Conservation (phyloP, 2,329 filamentous ascomycete genomes). For the Spiromastix sp. region DNA sequence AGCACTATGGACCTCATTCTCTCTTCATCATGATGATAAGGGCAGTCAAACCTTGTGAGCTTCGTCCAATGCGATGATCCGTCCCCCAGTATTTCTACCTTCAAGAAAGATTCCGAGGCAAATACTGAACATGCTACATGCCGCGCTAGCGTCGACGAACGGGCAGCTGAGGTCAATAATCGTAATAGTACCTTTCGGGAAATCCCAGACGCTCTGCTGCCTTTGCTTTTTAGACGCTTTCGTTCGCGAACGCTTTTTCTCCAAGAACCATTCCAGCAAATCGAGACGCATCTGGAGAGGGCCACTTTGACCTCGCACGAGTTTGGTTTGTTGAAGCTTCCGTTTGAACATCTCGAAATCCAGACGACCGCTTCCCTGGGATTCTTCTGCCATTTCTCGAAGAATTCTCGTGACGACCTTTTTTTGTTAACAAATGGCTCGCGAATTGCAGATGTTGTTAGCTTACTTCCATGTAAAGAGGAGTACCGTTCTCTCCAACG, state of each 20-base stretch:
- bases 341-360: conserved; percentile 37
- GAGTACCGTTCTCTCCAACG: conserved; percentile 30
- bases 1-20: no score
- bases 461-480: conserved; percentile 41
- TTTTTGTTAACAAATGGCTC: neutral
- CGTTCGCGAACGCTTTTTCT: conserved; percentile 10
- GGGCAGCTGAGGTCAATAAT: conserved; percentile 66
- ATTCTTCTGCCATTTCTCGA: conserved; percentile 38
- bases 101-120: conserved; percentile 57
- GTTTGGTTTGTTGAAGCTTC: conserved; percentile 23
- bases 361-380: conserved; percentile 20
- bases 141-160: conserved; percentile 55
- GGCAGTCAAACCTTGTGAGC: conserved; percentile 54
- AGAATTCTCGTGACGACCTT: conserved; percentile 39
- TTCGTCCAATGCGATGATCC: conserved; percentile 62
- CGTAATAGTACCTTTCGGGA: conserved; percentile 43
- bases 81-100: conserved; percentile 38
- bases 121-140: conserved; percentile 64
- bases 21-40: no score
- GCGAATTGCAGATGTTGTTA: conserved; percentile 1
- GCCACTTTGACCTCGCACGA: conserved; percentile 40
- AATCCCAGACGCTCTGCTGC: conserved; percentile 8
- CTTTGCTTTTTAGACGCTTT: conserved; percentile 2
- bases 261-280: conserved; percentile 55
- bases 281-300: conserved; percentile 52